Evolutionary conservation across 2,329 filamentous ascomycete genomes (phyloP), one percentile per base, ranked within the genome.

Genomic region (Colletotrichum tropicicola): DNA sequence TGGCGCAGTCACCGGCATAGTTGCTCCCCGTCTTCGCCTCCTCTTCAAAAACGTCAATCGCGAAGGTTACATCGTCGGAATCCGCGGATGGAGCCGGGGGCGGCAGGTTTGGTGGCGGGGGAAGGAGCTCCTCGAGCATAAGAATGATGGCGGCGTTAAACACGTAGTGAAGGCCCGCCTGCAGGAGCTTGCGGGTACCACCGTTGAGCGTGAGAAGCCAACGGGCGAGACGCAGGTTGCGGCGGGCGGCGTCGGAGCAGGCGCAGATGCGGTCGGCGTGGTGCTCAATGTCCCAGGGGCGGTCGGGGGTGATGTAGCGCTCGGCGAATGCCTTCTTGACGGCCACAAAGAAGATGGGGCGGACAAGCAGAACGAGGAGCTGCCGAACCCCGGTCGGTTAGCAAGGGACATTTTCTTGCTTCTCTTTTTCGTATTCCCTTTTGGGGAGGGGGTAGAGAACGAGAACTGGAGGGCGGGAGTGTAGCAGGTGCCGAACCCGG

Each of bases 61-160:
- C 81, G 62, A 80, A 82, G 2, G 72, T 69, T 19, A 85, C 74
- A 41, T 79, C 77, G 3, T 47, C 71, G 45, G 65, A 62, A 56
- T 74, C 75, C 35, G 64, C 71, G 53, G 68, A 72, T 48, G 21
- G 65, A 63, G 30, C 69, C 62, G 17, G 69, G 35, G 27, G 54
- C 23, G 30, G 48, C 48, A 23, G 43, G 6, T 69, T 15, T 5
- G 45, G 35, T 25, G 19, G 37, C 17, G 15, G 71, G 41, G 76
- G 76, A 3, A 83, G 73, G 23, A 85, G 75, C 63, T 80, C 77
- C 62, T 81, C 77, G 56, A 86, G 75, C 57, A 83, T 77, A 30
- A 86, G 75, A 17, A 84, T 76, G 37, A 84, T 75, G 59, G 82
- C 80, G 3, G 83, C 82, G 69, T 83, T 84, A 74, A 85, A 85